phyloP scores from a whole-genome alignment of 139 green algal species.

The Chlorella ohadii region DNA sequence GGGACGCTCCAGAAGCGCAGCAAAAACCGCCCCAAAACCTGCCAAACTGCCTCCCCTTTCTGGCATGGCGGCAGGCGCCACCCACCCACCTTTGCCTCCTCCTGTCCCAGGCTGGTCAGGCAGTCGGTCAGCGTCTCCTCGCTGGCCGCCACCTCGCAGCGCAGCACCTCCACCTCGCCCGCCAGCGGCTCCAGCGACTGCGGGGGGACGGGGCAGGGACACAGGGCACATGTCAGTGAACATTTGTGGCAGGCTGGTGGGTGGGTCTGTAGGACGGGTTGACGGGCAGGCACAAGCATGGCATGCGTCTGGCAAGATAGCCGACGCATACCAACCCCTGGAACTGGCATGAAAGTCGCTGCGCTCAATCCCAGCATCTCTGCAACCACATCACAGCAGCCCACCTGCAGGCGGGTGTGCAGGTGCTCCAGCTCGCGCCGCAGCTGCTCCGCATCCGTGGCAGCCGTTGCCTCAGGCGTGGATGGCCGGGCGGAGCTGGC shows the following conservation, averaged over 20 bases:
- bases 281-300: too few species aligned
- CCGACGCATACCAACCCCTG: too few species aligned
- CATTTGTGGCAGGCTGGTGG: too few species aligned
- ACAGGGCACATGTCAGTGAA: background rate
- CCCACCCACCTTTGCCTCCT: slow-evolving; percentile 37
- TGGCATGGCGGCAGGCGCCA: too few species aligned
- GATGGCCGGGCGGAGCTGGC: background rate
- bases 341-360: too few species aligned
- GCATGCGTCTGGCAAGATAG: too few species aligned
- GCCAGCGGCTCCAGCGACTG: slow-evolving; percentile 35
- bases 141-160: slow-evolving; percentile 33
- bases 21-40: too few species aligned
- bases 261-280: too few species aligned
- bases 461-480: background rate
- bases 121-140: slow-evolving; percentile 37
- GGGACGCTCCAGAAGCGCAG: too few species aligned
- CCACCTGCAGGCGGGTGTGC: slow-evolving; percentile 3
- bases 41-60: too few species aligned
- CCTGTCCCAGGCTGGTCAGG: slow-evolving; percentile 39
- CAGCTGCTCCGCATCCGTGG: background rate
- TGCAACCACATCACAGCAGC: background rate
- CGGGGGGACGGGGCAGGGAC: background rate
- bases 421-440: slow-evolving; percentile 13
- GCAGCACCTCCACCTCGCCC: slow-evolving; percentile 34
- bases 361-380: too few species aligned